Evolutionary conservation across 2,329 filamentous ascomycete species (phyloP).

Genomic region (Tolypocladium sp.): DNA sequence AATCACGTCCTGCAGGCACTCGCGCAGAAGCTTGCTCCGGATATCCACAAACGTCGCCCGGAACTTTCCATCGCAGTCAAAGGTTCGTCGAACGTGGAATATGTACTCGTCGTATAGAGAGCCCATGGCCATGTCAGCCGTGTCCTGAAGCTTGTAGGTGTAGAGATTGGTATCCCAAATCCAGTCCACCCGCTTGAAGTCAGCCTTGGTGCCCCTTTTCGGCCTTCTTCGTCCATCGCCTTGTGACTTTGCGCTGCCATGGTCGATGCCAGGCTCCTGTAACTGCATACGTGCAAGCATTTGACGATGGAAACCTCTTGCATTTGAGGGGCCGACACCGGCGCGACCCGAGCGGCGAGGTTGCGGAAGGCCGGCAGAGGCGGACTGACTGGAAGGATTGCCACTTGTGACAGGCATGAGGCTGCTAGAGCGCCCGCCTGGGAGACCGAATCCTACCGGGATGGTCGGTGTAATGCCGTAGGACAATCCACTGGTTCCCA

Average conservation of each 20-base stretch:
- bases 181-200: conserved; percentile 44
- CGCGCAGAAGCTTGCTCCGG: conserved; percentile 70
- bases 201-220: conserved; percentile 17
- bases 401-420: background rate
- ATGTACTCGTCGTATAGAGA: conserved; percentile 65
- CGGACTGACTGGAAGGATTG: background rate
- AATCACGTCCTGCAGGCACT: conserved; percentile 40
- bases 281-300: background rate
- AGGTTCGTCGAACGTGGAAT: conserved; percentile 74
- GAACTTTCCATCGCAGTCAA: conserved; percentile 79
- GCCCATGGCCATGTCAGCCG: conserved; percentile 33
- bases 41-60: conserved; percentile 67
- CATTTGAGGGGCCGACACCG: background rate
- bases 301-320: background rate
- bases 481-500: background rate
- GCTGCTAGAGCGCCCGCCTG: background rate
- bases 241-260: background rate
- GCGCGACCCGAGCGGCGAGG: background rate
- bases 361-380: background rate
- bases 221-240: conserved; percentile 7
- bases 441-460: background rate
- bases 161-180: conserved; percentile 43
- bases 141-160: conserved; percentile 46
- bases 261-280: background rate
- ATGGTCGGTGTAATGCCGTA: background rate